Percentiles rank a stretch among this genome's conserved stretches.
phyloP scores from a whole-genome alignment of 495 filamentous ascomycete genomes.

The Penicillium crystallinum region DNA sequence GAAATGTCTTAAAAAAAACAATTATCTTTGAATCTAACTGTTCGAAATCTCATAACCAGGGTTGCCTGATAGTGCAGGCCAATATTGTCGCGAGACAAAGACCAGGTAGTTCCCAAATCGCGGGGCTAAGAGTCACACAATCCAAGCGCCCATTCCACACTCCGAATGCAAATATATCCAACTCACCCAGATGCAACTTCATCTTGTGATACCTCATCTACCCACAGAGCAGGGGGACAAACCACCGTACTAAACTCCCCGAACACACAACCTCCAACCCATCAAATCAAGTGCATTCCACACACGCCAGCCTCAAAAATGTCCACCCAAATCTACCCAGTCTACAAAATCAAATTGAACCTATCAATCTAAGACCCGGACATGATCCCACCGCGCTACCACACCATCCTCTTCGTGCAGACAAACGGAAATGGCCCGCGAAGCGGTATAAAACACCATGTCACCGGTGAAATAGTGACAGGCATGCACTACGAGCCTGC shows the following conservation, averaged over 20 bases:
- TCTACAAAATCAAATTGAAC: conserved; percentile 19
- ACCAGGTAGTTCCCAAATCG: too few species aligned
- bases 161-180: neutral
- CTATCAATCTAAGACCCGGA: conserved; percentile 26
- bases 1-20: too few species aligned
- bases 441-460: conserved; percentile 23
- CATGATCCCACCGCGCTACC: conserved; percentile 14
- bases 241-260: neutral
- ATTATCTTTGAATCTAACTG: too few species aligned
- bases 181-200: neutral
- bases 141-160: too few species aligned
- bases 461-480: conserved; percentile 26
- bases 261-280: too few species aligned
- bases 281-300: neutral
- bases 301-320: neutral
- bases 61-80: too few species aligned
- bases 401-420: conserved; percentile 27
- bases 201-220: neutral
- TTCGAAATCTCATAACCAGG: too few species aligned
- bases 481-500: conserved; percentile 23
- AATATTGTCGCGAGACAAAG: too few species aligned
- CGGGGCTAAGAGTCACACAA: too few species aligned
- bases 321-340: conserved; percentile 11
- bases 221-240: neutral
- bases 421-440: conserved; percentile 10